A percentile compares a stretch with the other conserved stretches of the same genome.
These are phyloP conservation scores for Tripterygium wilfordii DNA, from an alignment of 177 flowering plant genomes.

Conservation along the genomic window DNA sequence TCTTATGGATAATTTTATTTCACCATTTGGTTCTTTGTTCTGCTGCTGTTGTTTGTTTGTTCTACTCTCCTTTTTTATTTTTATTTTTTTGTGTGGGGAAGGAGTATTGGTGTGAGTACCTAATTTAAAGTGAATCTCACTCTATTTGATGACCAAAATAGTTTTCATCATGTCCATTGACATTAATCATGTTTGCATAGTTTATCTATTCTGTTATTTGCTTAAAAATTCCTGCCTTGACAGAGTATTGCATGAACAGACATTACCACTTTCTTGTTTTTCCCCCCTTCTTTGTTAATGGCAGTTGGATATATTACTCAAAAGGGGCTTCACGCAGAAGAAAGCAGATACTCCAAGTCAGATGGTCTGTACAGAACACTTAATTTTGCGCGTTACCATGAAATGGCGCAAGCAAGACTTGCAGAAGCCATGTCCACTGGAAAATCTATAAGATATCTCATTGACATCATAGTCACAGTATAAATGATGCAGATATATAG, in stretches of 20 bases:
- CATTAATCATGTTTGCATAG: slow-evolving; percentile 50
- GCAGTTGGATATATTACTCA: slow-evolving; percentile 68
- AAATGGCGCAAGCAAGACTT: slow-evolving; percentile 42
- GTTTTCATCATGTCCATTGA: too few species aligned
- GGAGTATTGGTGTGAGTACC: too few species aligned
- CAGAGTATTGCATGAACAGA: too few species aligned
- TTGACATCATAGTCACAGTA: slow-evolving; percentile 47
- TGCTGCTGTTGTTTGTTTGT: background rate
- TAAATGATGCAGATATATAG: slow-evolving; percentile 35
- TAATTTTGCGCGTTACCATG: slow-evolving; percentile 66
- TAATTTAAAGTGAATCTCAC: too few species aligned
- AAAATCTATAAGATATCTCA: slow-evolving; percentile 65
- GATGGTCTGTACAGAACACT: slow-evolving; percentile 90
- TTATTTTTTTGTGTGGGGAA: too few species aligned
- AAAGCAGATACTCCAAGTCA: slow-evolving; percentile 89
- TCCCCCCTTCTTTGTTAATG: too few species aligned
- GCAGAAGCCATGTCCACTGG: slow-evolving; percentile 75
- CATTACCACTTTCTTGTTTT: background rate
- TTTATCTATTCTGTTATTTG: background rate
- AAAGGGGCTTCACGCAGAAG: slow-evolving; percentile 86
- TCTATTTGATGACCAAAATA: too few species aligned
- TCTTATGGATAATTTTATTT: background rate
- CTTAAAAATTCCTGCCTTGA: background rate
- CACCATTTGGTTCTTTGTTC: background rate
- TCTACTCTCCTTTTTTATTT: too few species aligned